phyloP scores from a whole-genome alignment of 2,329 filamentous ascomycete genomes.

The Tolypocladium nubicola region DNA sequence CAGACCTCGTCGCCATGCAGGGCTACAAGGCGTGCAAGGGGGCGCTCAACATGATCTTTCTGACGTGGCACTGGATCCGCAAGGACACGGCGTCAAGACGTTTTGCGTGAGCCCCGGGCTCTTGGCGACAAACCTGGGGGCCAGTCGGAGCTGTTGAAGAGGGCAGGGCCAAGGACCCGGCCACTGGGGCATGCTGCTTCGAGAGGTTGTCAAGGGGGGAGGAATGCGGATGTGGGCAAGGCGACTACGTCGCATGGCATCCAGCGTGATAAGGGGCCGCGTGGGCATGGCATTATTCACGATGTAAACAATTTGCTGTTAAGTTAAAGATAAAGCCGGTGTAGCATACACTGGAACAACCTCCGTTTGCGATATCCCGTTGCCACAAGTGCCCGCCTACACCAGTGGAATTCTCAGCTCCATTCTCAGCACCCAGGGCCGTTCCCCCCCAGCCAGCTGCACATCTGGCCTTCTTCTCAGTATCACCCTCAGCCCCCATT shows the following conservation, averaged over 20 bases:
- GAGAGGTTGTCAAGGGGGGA: conserved; percentile 29
- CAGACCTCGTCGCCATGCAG: conserved; percentile 3
- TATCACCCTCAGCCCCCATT: too few species aligned
- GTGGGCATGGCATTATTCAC: too few species aligned
- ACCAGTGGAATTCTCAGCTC: background rate
- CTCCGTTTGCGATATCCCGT: too few species aligned
- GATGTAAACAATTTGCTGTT: too few species aligned
- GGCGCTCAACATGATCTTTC: conserved; percentile 18
- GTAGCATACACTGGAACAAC: background rate
- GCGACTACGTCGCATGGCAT: conserved; percentile 18
- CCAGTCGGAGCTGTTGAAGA: conserved; percentile 16
- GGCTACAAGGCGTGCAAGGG: conserved; percentile 15
- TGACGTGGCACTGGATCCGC: conserved; percentile 34
- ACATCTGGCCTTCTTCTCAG: too few species aligned
- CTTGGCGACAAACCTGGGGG: conserved; percentile 34
- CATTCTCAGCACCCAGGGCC: too few species aligned
- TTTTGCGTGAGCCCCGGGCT: conserved; percentile 37
- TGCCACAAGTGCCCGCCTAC: background rate
- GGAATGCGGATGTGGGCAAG: conserved; percentile 29
- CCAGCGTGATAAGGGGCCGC: conserved; percentile 17
- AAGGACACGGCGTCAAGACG: conserved; percentile 39
- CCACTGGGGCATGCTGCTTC: conserved; percentile 26
- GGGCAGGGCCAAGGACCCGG: conserved; percentile 21
- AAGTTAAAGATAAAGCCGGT: background rate
- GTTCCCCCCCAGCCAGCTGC: too few species aligned